Base-by-base conservation (phyloP, 2,329 filamentous ascomycete species). In the Emergomyces pasteurianus region DNA sequence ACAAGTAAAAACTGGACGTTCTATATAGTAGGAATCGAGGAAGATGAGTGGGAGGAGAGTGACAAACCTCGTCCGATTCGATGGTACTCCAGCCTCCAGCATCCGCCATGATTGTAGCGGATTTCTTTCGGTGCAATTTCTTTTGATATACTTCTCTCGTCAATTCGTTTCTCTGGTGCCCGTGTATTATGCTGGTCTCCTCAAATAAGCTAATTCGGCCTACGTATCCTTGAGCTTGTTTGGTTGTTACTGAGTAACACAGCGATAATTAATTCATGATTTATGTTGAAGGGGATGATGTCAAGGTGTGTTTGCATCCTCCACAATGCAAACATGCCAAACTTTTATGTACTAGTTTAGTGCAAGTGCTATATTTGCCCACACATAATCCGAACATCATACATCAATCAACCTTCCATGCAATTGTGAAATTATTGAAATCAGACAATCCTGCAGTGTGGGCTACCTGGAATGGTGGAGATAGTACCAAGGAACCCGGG, bases 31-130 rank as follows among this genome's bases (percentile, higher is more conserved):
- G 18, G 28, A 53, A 36, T 36, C 16, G 10, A 49, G 18, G 56
- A 47, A 21, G 36, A 28, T 18, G 43, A 36, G 31, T 5, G 36
- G 3, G 47, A 18, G 10, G 50, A 57, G 23, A n/a, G 21, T 62
- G 63, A 78, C 83, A 68, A 83, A 95, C 92, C 75, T 92, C 92
- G 79, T 97, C 92, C 65, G 90, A 95, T 77, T 97, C 92, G 72
- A 97, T 96, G 46, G 92, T 97, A 76, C 95, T 96, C 92, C 92
- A 97, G 65, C 92, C 92, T 68, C 73, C 77, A 60, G 69, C 68
- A 60, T 78, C 76, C 28, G 86, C 88, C 77, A 87, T 89, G 84
- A 86, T 87, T 40, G 23, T 43, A 8, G 14, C 18, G 42, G 42
- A 2, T 18, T 42, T 60, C 18, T n/a, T 21, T 55, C 14, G 5